phyloP scores from a whole-genome alignment of 139 green algal species.

The Chlorella sorokiniana region DNA sequence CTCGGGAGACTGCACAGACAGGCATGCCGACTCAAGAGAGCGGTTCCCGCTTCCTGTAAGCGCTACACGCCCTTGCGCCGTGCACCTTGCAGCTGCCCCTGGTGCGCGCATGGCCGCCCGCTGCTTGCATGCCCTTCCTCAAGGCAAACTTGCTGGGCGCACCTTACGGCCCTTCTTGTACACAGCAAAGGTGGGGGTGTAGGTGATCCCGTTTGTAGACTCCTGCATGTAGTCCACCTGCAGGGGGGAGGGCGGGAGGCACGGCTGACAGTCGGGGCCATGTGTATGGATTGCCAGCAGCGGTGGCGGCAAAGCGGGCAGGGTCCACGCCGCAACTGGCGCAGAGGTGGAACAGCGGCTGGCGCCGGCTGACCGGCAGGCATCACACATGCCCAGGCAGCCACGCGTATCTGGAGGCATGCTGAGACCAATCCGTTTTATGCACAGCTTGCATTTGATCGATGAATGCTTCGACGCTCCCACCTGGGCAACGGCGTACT shows the following conservation, averaged over 20 bases:
- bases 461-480: not conserved
- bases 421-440: no score
- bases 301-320: not conserved
- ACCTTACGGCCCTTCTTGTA: conserved; percentile 61
- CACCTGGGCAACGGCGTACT: conserved; percentile 77
- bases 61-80: no score
- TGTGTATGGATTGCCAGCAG: not conserved
- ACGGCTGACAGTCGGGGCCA: no score
- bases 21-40: not conserved
- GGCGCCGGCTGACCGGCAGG: no score
- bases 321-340: no score
- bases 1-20: not conserved
- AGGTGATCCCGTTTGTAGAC: conserved; percentile 45
- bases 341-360: no score
- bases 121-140: no score
- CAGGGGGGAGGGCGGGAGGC: not conserved
- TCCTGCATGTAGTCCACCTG: conserved; percentile 35
- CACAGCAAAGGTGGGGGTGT: conserved; percentile 73
- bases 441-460: not conserved
- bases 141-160: not conserved
- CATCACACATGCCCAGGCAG: no score
- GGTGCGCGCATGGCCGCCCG: not conserved
- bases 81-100: not conserved
- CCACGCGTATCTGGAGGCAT: no score
- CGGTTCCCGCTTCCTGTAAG: no score